A percentile compares a stretch with the other conserved stretches of the same genome.
Conservation (phyloP, 2,329 filamentous ascomycete species). For the Xylaria sp. region DNA sequence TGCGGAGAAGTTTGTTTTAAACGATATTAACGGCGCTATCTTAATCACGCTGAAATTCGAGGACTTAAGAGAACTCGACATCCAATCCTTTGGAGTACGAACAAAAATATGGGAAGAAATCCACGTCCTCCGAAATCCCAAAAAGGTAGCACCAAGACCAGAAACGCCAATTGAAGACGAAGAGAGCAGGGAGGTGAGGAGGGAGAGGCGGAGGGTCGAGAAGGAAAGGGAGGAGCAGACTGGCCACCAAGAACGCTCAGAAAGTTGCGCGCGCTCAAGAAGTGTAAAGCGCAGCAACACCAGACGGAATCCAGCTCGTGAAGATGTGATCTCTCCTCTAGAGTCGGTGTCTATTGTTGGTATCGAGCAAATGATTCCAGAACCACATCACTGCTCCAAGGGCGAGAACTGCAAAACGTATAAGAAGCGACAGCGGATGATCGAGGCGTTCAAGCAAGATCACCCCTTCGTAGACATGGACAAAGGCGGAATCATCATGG, state of each 20-base stretch:
- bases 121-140: slow-evolving; percentile 70
- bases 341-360: slow-evolving; percentile 92
- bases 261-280: slow-evolving; percentile 51
- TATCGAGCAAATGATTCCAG: slow-evolving; percentile 88
- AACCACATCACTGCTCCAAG: slow-evolving; percentile 84
- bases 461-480: slow-evolving; percentile 73
- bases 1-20: slow-evolving; percentile 85
- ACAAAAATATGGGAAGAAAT: slow-evolving; percentile 85
- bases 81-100: slow-evolving; percentile 82
- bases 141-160: slow-evolving; percentile 61
- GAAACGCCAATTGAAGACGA: slow-evolving; percentile 71
- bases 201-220: slow-evolving; percentile 56
- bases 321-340: slow-evolving; percentile 77
- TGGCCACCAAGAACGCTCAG: slow-evolving; percentile 39
- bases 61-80: slow-evolving; percentile 83
- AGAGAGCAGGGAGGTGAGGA: slow-evolving; percentile 61
- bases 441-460: slow-evolving; percentile 78
- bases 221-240: slow-evolving; percentile 46
- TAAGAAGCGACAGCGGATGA: slow-evolving; percentile 80
- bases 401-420: slow-evolving; percentile 87
- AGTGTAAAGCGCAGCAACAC: slow-evolving; percentile 46
- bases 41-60: slow-evolving; percentile 92
- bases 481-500: slow-evolving; percentile 74
- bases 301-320: slow-evolving; percentile 55
- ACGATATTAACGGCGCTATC: slow-evolving; percentile 91